Conservation (phyloP, 768 basidiomycete genomes). For the Pholiota molesta region DNA sequence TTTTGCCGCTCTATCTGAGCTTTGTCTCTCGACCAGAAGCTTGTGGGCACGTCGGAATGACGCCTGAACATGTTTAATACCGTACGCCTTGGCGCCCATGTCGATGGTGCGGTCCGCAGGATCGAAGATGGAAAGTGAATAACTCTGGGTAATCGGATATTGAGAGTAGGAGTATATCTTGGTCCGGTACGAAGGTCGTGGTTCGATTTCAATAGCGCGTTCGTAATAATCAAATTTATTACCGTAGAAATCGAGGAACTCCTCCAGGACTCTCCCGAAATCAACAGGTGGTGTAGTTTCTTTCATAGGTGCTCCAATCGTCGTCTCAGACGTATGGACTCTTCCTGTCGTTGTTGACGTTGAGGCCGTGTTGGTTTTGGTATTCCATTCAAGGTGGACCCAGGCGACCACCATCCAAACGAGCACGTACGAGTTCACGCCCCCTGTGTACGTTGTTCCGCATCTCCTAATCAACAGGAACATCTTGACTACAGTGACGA, state of each 20-base stretch:
- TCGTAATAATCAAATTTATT: slow-evolving; percentile 22
- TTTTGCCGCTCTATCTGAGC: neutral
- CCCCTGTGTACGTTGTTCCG: slow-evolving; percentile 29
- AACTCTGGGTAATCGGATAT: slow-evolving; percentile 13
- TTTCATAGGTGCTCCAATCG: neutral
- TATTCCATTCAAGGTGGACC: slow-evolving; percentile 29
- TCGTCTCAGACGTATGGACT: neutral
- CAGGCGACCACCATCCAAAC: slow-evolving; percentile 34
- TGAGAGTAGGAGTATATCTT: slow-evolving; percentile 14
- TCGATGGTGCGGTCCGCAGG: slow-evolving; percentile 24
- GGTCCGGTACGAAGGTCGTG: slow-evolving; percentile 11
- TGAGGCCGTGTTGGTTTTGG: too few relatives aligned
- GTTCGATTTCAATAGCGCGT: slow-evolving; percentile 23
- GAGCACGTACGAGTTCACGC: slow-evolving; percentile 28
- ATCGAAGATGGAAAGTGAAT: slow-evolving; percentile 26
- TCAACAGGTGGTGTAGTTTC: slow-evolving; percentile 7
- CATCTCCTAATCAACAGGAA: slow-evolving; percentile 28
- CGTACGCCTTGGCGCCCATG: slow-evolving; percentile 29
- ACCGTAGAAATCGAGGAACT: slow-evolving; percentile 29
- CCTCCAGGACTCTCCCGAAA: slow-evolving; percentile 21
- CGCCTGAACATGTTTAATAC: slow-evolving; percentile 27
- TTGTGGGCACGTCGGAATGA: slow-evolving; percentile 24
- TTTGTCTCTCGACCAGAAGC: neutral
- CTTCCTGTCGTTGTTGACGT: neutral
- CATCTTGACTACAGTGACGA: slow-evolving; percentile 27